Conservation (phyloP, 768 basidiomycete species). For the Leccinellum luteum region DNA sequence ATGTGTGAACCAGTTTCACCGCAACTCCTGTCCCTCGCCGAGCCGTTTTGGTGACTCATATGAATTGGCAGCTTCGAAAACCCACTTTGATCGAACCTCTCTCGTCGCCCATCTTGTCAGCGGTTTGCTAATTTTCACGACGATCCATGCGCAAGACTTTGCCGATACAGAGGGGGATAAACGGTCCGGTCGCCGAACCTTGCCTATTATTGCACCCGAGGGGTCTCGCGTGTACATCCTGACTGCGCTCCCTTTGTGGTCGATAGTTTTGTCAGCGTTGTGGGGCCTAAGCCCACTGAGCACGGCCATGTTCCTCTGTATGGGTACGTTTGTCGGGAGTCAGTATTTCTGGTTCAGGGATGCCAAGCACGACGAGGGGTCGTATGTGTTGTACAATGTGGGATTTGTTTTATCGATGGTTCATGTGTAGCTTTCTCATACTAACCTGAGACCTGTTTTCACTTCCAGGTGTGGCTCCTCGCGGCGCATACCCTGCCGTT, state of each 20-base stretch:
- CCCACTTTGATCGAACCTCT: constrained; percentile 11
- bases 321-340: constrained; percentile 15
- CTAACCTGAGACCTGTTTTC: not conserved
- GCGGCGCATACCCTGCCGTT: constrained; percentile 7
- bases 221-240: constrained; percentile 14
- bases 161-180: constrained; percentile 32
- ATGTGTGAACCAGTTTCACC: constrained; percentile 16
- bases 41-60: not conserved
- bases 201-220: constrained; percentile 26
- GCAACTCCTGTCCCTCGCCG: too few relatives aligned
- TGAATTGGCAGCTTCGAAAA: not conserved
- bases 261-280: not conserved
- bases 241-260: constrained; percentile 13
- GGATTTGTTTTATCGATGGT: not conserved
- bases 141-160: constrained; percentile 39
- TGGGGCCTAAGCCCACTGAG: constrained; percentile 11
- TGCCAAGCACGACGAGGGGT: constrained; percentile 8
- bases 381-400: constrained; percentile 17
- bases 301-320: constrained; percentile 3
- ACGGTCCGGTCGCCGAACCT: constrained; percentile 28
- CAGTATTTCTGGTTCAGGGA: constrained; percentile 14
- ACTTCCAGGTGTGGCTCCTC: constrained; percentile 8
- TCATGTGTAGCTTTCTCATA: not conserved
- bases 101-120: constrained; percentile 25
- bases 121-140: constrained; percentile 31